Evolutionary conservation across 805 yeast species (phyloP).

Genomic region (Jamesozyma rosinii): DNA sequence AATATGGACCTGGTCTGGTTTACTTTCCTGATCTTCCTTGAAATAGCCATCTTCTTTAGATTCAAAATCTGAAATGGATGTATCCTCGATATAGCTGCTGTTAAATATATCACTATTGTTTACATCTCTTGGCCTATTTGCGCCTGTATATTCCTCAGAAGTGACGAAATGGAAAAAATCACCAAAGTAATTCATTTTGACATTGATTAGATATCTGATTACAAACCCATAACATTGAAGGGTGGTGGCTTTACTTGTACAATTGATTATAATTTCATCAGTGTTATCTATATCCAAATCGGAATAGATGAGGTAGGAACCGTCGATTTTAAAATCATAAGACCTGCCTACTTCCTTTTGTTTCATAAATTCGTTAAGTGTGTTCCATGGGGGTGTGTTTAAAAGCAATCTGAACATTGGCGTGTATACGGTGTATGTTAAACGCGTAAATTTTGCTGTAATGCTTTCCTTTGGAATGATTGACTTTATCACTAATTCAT

Average conservation of each 20-base stretch:
- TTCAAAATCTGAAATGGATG: not conserved
- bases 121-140: not conserved
- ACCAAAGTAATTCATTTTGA: conserved; percentile 87
- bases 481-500: conserved; percentile 38
- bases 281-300: conserved; percentile 55
- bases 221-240: conserved; percentile 72
- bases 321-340: conserved; percentile 48
- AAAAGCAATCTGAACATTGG: conserved; percentile 52
- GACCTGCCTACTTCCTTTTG: conserved; percentile 60
- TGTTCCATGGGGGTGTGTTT: conserved; percentile 89
- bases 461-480: conserved; percentile 52
- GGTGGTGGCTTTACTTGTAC: conserved; percentile 57
- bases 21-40: no score
- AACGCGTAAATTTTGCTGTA: conserved; percentile 41
- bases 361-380: conserved; percentile 60
- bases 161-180: conserved; percentile 76
- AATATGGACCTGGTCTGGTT: not conserved
- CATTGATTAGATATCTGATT: conserved; percentile 60
- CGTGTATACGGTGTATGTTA: conserved; percentile 45
- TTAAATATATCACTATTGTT: not conserved
- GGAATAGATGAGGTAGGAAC: conserved; percentile 55
- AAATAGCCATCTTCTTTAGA: not conserved
- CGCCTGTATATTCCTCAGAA: conserved; percentile 61
- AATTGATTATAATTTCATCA: conserved; percentile 58
- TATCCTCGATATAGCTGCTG: not conserved